Base-by-base conservation (phyloP, 1,284 basidiomycete species). In the Bjerkandera adusta region DNA sequence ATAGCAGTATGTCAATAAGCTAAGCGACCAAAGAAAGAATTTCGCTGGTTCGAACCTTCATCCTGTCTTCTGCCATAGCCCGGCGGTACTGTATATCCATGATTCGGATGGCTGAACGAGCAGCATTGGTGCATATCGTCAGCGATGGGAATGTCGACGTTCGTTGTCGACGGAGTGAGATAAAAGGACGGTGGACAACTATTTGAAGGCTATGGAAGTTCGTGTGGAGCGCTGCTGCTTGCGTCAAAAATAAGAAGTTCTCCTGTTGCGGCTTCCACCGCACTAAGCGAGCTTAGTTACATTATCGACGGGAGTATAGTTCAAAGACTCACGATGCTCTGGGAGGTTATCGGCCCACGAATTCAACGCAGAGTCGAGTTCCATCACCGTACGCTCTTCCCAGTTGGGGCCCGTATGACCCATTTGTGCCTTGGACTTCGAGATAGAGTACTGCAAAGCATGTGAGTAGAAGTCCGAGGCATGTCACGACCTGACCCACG, bases 111-210 rank as follows among this genome's bases (percentile, higher is more conserved):
- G 77, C 79, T 3, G 76, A 76, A 1, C 80, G 67, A 2, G 81
- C 77, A 1, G 81, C 81, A 47, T 80, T 81, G 32, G 76, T 77
- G 65, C 81, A 84, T 47, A 84, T 82, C 3, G 80, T 76, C 7
- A 83, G 69, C 5, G 79, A 82, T 0, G 81, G 79, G 59, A 75
- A 73, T 4, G 68, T 63, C 10, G 68, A 66, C 1, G 69, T 68
- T 3, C 67, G 66, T 46, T 71, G 69, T 34, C 64, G 63, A n/a
- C 69, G 71, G 0, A 71, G 71, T 0, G 78, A 77, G 45, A 83
- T 82, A 64, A 82, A 83, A 1, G 80, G 79, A 2, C 80, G 71
- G 61, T 83, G 81, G 22, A 83, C 72, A 36, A 77, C 65, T 51
- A 83, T 81, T 46, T 73, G 73, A 6, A 73, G 62, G 47, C 76